Evolutionary conservation across 306 rosid species (phyloP).

Genomic region (Cucumis cinereus): DNA sequence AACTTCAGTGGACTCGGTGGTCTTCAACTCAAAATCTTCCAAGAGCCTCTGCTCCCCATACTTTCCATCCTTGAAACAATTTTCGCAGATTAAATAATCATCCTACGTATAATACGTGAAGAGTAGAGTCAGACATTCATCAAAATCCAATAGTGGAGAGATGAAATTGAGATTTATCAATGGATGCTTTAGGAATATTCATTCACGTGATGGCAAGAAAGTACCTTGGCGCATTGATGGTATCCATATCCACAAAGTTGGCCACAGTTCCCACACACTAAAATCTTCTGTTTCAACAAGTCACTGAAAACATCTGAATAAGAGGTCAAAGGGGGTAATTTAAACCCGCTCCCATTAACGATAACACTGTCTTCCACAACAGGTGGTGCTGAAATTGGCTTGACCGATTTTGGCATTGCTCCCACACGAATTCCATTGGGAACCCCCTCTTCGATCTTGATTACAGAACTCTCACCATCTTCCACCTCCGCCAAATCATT

Average conservation of each 20-base stretch:
- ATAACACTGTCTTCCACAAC: constrained; percentile 6
- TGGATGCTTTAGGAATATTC: background rate
- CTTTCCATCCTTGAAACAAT: constrained; percentile 56
- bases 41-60: constrained; percentile 56
- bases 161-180: background rate
- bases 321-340: constrained; percentile 56
- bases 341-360: constrained; percentile 19
- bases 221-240: constrained; percentile 50
- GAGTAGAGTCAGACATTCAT: constrained; percentile 9
- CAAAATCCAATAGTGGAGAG: background rate
- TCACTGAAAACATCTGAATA: constrained; percentile 52
- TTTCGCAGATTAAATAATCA: constrained; percentile 35
- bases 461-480: constrained; percentile 16
- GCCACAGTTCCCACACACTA: constrained; percentile 51
- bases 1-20: constrained; percentile 30
- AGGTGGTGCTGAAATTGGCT: constrained; percentile 36
- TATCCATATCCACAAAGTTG: constrained; percentile 41
- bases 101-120: constrained; percentile 35
- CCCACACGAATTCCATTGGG: constrained; percentile 79
- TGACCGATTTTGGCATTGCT: constrained; percentile 61
- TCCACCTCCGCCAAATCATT: constrained; percentile 13
- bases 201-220: background rate
- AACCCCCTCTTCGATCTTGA: constrained; percentile 62
- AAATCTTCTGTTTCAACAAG: constrained; percentile 25
- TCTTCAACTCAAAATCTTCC: constrained; percentile 43